These are phyloP conservation scores for Coprinellus micaceus DNA, from an alignment of 768 basidiomycete genomes.

Conservation along the genomic window DNA sequence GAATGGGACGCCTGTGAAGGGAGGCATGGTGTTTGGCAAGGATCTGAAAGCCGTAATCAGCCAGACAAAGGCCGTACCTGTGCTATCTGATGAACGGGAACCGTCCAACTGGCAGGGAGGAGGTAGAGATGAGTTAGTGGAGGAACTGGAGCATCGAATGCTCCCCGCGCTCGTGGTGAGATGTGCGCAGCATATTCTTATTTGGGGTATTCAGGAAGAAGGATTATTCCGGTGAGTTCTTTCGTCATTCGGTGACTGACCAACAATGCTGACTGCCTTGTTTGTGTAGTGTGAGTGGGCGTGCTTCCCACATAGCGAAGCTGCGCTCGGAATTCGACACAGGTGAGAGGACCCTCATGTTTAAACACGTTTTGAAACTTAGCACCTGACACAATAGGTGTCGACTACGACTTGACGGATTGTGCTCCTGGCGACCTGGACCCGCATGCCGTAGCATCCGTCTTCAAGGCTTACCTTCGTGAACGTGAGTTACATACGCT, in stretches of 20 bases:
- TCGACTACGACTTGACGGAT: slow-evolving; percentile 78
- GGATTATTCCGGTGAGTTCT: slow-evolving; percentile 73
- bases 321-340: slow-evolving; percentile 80
- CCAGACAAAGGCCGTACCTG: slow-evolving; percentile 28
- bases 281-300: slow-evolving; percentile 67
- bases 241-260: slow-evolving; percentile 5
- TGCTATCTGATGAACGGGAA: slow-evolving; percentile 8
- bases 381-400: slow-evolving; percentile 42
- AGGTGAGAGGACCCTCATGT: slow-evolving; percentile 35
- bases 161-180: slow-evolving; percentile 77
- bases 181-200: slow-evolving; percentile 76
- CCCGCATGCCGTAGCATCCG: slow-evolving; percentile 88
- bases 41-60: slow-evolving; percentile 39
- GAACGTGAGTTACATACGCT: slow-evolving; percentile 62
- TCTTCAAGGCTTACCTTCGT: slow-evolving; percentile 90
- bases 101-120: not conserved
- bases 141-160: slow-evolving; percentile 45
- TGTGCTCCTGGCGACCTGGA: slow-evolving; percentile 85
- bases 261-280: no score
- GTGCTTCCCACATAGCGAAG: slow-evolving; percentile 74
- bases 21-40: slow-evolving; percentile 65
- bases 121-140: slow-evolving; percentile 10
- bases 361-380: slow-evolving; percentile 3
- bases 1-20: slow-evolving; percentile 17
- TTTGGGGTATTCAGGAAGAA: slow-evolving; percentile 85